Conservation (phyloP, 352 stramenopile species). For the Phytophthora sansomeana region DNA sequence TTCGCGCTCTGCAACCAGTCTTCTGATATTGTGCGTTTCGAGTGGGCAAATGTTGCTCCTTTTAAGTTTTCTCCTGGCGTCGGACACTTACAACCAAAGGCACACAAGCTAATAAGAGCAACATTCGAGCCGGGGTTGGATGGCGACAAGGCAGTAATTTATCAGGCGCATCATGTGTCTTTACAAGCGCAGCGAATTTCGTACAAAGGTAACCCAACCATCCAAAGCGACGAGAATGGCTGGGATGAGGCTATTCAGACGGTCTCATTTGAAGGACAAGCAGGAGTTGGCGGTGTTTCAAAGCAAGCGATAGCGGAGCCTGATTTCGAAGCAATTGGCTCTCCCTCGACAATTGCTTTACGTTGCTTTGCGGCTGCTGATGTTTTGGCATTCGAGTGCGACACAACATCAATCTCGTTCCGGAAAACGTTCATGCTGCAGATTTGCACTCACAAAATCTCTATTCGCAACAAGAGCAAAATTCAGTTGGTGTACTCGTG, state of each 20-base stretch:
- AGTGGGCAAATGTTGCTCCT: conserved; percentile 58
- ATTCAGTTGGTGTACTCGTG: conserved; percentile 71
- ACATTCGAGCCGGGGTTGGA: conserved; percentile 59
- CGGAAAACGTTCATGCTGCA: conserved; percentile 91
- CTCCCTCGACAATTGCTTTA: conserved; percentile 48
- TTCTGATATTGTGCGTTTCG: conserved; percentile 68
- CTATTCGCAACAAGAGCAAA: conserved; percentile 75
- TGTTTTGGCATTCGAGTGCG: conserved; percentile 60
- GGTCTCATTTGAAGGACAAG: conserved; percentile 56
- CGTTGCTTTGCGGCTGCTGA: conserved; percentile 80
- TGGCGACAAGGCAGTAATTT: conserved; percentile 40
- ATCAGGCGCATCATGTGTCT: conserved; percentile 46
- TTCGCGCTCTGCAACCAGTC: conserved; percentile 86
- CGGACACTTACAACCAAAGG: conserved; percentile 72
- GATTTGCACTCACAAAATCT: conserved; percentile 77
- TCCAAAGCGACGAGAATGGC: conserved; percentile 40
- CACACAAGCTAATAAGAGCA: conserved; percentile 76
- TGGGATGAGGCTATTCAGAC: conserved; percentile 86
- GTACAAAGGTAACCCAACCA: conserved; percentile 38
- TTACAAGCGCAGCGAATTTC: conserved; percentile 67
- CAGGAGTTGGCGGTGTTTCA: conserved; percentile 11
- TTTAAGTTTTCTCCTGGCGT: conserved; percentile 80
- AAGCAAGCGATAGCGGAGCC: conserved; percentile 53
- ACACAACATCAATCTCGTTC: conserved; percentile 70
- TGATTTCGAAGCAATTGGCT: conserved; percentile 48